Evolutionary conservation across 805 yeast species (phyloP), one percentile per base, ranked within the genome.

Genomic region (Candida multigemmis): DNA sequence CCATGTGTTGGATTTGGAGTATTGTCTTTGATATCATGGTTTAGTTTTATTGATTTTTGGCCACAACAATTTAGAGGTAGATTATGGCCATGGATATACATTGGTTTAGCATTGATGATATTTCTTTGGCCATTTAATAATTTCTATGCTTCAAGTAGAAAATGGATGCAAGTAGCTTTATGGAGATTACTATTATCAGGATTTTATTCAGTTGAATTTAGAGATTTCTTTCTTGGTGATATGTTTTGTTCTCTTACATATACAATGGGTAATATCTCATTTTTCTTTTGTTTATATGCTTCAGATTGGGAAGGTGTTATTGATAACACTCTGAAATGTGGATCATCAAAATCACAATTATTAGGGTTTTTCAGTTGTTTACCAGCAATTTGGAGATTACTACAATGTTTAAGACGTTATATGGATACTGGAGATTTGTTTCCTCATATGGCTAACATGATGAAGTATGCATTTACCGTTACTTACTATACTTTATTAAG

Each of bases 361-460:
- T 68, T 89, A 74, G 98, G 97, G 2, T 83, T 87, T 37, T 65
- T 89, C 38, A 67, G 86, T 17, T 67, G 94, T 6, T 48, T 91
- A 12, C 98, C 98, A 0, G 78, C 85, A 32, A 71, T 83, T 22
- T 85, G 94, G 86, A 80, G 98, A 56, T 73, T 82, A 31, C 46
- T 89, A 30, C 98, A 91, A 49, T 91, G 98, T 54, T 48, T 80
- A 18, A 63, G 98, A 41, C 93, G 98, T 68, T 91, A 68, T 48
- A 73, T 77, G 15, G 98, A 91, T 47, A 80, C 96, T 0, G 89
- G 93, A 2, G 96, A 87, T 44, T 79, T 87, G 82, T 91, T 91
- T 47, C 98, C 98, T 0, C 98, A 91, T 63, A 54, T 89, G 32
- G 89, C 94, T 4, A 91, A 91, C 43, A 84, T 84, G 65, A 42